These are phyloP conservation scores for Tetratostichococcus sp. DNA, from an alignment of 139 green algal species.

Conservation along the genomic window DNA sequence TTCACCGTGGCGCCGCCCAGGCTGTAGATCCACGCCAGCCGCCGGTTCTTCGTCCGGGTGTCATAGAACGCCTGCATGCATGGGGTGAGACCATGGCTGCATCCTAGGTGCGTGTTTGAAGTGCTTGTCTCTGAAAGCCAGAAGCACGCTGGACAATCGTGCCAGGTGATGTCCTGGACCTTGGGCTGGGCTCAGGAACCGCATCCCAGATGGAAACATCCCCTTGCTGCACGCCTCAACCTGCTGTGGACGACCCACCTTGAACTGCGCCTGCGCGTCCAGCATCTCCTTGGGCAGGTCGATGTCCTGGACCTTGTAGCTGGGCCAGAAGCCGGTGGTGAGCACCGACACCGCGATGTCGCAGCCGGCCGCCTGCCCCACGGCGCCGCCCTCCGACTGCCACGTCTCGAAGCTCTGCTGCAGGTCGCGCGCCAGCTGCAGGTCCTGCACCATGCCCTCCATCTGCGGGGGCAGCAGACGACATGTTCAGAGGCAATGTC, in stretches of 20 bases:
- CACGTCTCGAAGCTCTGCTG: slow-evolving; percentile 80
- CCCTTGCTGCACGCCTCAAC: no score
- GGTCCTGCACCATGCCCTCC: slow-evolving; percentile 73
- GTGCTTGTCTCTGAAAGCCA: no score
- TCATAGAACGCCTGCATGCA: slow-evolving; percentile 67
- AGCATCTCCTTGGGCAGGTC: slow-evolving; percentile 89
- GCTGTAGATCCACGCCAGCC: slow-evolving; percentile 94
- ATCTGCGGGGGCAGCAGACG: slow-evolving; percentile 28
- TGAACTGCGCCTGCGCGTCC: slow-evolving; percentile 77
- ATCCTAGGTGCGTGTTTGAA: no score
- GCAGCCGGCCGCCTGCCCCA: slow-evolving; percentile 46
- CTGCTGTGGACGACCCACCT: slow-evolving; percentile 23
- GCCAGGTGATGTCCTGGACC: no score
- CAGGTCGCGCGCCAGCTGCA: slow-evolving; percentile 82
- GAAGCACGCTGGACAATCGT: no score
- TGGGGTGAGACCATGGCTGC: no score
- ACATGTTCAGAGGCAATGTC: background rate
- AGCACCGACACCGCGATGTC: slow-evolving; percentile 91
- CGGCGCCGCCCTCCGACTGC: slow-evolving; percentile 29
- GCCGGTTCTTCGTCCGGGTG: slow-evolving; percentile 70
- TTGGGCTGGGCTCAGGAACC: no score
- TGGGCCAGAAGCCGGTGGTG: slow-evolving; percentile 86
- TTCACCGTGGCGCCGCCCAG: slow-evolving; percentile 77
- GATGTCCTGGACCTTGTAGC: slow-evolving; percentile 82
- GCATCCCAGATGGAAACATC: no score